These are phyloP conservation scores for Eucalyptus curtisii DNA, from an alignment of 345 rosid species.

Conservation along the genomic window DNA sequence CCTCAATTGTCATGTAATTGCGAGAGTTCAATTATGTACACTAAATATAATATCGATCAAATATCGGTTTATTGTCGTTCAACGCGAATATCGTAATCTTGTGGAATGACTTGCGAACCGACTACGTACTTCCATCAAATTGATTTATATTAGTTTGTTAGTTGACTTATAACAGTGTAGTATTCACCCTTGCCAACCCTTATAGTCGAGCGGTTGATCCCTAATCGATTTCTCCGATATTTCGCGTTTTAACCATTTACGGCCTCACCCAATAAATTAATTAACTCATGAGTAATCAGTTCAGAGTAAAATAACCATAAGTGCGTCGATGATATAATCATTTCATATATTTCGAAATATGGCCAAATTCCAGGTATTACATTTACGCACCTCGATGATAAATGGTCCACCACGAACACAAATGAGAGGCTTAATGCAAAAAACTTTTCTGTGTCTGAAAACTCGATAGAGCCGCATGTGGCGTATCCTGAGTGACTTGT, in stretches of 20 bases:
- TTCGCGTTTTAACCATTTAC: accelerated
- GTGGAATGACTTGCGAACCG: accelerated
- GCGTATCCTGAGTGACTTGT: not conserved
- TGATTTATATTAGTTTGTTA: accelerated
- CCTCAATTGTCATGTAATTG: accelerated
- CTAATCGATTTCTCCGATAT: accelerated
- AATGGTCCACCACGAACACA: not conserved
- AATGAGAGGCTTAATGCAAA: not conserved
- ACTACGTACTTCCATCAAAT: too few relatives aligned
- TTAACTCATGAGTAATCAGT: accelerated
- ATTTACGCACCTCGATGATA: not conserved
- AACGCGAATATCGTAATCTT: accelerated
- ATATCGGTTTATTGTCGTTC: accelerated
- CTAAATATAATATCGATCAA: too few relatives aligned
- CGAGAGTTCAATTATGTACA: too few relatives aligned
- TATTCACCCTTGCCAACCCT: too few relatives aligned
- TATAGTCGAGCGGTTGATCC: too few relatives aligned
- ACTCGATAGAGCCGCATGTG: not conserved
- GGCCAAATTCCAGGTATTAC: accelerated
- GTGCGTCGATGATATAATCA: accelerated
- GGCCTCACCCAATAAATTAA: accelerated
- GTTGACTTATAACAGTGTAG: too few relatives aligned
- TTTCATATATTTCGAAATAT: too few relatives aligned
- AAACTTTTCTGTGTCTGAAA: not conserved
- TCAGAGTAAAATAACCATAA: too few relatives aligned